Base-by-base conservation (phyloP, 2,329 filamentous ascomycete genomes). In the Grosmannia huntii region DNA sequence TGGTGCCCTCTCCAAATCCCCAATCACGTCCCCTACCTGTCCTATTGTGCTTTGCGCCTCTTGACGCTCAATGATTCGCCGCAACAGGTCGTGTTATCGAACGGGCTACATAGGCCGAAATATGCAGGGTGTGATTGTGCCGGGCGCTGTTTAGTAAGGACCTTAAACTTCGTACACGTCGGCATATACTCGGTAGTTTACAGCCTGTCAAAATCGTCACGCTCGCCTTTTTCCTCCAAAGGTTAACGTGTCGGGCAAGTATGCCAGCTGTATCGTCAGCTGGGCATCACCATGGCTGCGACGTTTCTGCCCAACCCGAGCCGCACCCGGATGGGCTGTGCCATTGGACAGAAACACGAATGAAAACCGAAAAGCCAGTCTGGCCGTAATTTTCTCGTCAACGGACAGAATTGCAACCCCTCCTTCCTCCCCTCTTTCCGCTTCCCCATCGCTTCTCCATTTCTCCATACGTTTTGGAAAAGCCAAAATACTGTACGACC, bases 21-120 rank as follows among this genome's bases (percentile, higher is more conserved):
- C 41, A 12, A 59, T 48, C 1, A 61, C 54, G 5, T 60, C 58
- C 19, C 55, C 25, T 19, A 62, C 60, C 5, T 51, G 27, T 14
- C 59, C 59, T 5, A 28, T 16, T 16, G 12, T 21, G 6, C 38
- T 44, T 9, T 44, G n/a, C 1, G 52, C 41, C 3, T 55, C 54
- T 38, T 62, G 60, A 19, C 54, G 54, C 36, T 53, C 53, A 3
- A 60, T 53, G 6, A 60, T 46, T 4, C 60, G 51, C 11, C 57
- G 36, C 55, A 62, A 21, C 25, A n/a, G n/a, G n/a, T n/a, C n/a
- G n/a, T n/a, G n/a, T n/a, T n/a, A n/a, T n/a, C n/a, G n/a, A n/a
- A n/a, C n/a, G n/a, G n/a, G n/a, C n/a, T n/a, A n/a, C n/a, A n/a
- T n/a, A n/a, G n/a, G n/a, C n/a, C n/a, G n/a, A n/a, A n/a, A n/a